These are phyloP conservation scores for Diaporthe sp. DNA, from an alignment of 2,329 filamentous ascomycete genomes.

Conservation along the genomic window DNA sequence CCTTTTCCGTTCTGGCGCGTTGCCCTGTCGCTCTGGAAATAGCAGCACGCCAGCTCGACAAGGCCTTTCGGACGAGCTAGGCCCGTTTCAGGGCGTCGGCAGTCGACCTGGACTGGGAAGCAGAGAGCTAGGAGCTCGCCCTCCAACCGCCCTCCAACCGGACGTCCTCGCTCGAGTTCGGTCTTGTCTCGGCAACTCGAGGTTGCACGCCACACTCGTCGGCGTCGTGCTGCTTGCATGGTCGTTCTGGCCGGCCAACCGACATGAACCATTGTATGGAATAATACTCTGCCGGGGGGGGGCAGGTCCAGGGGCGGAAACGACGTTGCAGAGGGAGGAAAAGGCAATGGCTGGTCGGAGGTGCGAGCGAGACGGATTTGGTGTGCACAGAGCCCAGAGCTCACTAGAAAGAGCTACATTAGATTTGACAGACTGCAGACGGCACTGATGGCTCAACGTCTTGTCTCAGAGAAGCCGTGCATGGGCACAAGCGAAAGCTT, in stretches of 20 bases:
- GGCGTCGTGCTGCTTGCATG: background rate
- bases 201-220: slow-evolving; percentile 23
- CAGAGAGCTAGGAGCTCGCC: background rate
- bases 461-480: background rate
- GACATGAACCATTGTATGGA: background rate
- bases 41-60: slow-evolving; percentile 13
- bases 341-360: slow-evolving; percentile 12
- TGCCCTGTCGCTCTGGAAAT: slow-evolving; percentile 13
- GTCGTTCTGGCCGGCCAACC: background rate
- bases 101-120: background rate
- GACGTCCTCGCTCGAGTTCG: slow-evolving; percentile 29
- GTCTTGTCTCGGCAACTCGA: slow-evolving; percentile 34
- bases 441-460: slow-evolving; percentile 4
- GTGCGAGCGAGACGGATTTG: background rate
- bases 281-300: background rate
- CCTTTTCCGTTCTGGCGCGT: slow-evolving; percentile 14
- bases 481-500: slow-evolving; percentile 24
- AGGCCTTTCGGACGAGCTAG: slow-evolving; percentile 25
- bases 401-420: too few relatives aligned
- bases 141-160: slow-evolving; percentile 38
- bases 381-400: too few relatives aligned
- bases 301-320: background rate
- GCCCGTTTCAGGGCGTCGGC: slow-evolving; percentile 23
- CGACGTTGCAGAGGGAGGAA: background rate
- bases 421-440: slow-evolving; percentile 2